Evolutionary conservation across 2,329 filamentous ascomycete species (phyloP), one percentile per base, ranked within the genome.

Genomic region (Pyrenophora graminea): DNA sequence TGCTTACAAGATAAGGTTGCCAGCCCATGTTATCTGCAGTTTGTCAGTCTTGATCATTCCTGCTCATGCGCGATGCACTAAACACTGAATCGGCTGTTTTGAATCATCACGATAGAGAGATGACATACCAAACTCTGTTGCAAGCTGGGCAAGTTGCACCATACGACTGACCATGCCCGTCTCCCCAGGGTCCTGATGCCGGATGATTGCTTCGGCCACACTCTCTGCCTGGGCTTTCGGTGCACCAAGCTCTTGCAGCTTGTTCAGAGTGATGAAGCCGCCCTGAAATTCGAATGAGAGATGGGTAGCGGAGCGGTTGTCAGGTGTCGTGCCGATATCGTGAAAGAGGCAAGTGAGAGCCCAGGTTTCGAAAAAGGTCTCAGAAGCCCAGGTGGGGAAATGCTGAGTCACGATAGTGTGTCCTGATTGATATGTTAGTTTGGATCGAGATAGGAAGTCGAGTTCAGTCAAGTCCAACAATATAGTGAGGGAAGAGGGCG

Each of bases 261-360:
- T 49, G 0, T 10, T 23, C 40, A 49, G 10, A 31, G 47, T 40
- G 8, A 49, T 38, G 27, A 39, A 44, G 6, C 47, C 40, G 15
- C 47, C 47, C 15, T 45, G 34, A 21, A 49, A 49, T 3, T 49
- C 47, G 6, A 49, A 49, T 1, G 47, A 49, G 15, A 49, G 21
- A 17, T 39, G 47, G 8, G 40, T 39, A 9, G 27, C 31, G 3
- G 40, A 31, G 27, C 44, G 37, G 27, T 49, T 49, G n/a, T 9
- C 17, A 6, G 15, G 12, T 4, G 47, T 39, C 1, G 47, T 49
- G 2, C 47, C 47, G 15, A 49, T 49, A 18, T 49, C 47, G 27
- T 49, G 47, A 19, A 49, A 25, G 3, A 49, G 39, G 34, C 47
- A 49, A 3, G 47, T 45, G 2, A 49, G 21, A 7, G 40, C 40